A percentile compares a stretch with the other conserved stretches of the same genome.
These are phyloP conservation scores for Harringtonia aguacate DNA, from an alignment of 2,329 filamentous ascomycete species.

Conservation along the genomic window DNA sequence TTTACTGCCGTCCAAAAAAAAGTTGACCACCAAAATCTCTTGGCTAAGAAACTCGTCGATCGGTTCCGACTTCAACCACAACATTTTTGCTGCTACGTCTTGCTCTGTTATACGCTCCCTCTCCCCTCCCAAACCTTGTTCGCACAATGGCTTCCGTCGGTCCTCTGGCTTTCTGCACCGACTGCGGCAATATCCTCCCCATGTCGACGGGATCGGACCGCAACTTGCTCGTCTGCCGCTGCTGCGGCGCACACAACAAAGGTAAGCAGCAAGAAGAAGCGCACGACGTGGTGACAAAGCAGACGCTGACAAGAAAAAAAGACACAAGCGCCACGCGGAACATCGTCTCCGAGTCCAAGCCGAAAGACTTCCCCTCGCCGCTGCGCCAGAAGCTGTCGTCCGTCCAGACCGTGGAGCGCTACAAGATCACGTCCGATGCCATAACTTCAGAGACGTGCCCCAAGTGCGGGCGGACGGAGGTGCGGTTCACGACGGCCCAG, in stretches of 20 bases:
- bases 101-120: too few species aligned
- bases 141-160: slow-evolving; percentile 72
- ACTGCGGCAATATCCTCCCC: slow-evolving; percentile 84
- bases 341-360: slow-evolving; percentile 75
- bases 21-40: too few species aligned
- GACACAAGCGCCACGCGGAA: slow-evolving; percentile 53
- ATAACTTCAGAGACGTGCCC: slow-evolving; percentile 59
- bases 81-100: too few species aligned
- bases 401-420: slow-evolving; percentile 68
- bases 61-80: too few species aligned
- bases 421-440: slow-evolving; percentile 66
- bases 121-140: neutral
- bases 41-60: too few species aligned
- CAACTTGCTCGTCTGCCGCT: slow-evolving; percentile 68
- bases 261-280: too few species aligned
- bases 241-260: slow-evolving; percentile 77
- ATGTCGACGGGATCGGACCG: slow-evolving; percentile 66
- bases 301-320: neutral
- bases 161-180: slow-evolving; percentile 83
- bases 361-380: slow-evolving; percentile 82
- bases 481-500: slow-evolving; percentile 78
- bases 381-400: slow-evolving; percentile 80
- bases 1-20: too few species aligned
- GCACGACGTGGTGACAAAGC: slow-evolving; percentile 7
- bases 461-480: slow-evolving; percentile 70